A percentile compares a stretch with the other conserved stretches of the same genome.
These are phyloP conservation scores for Rhodotorula taiwanensis DNA, from an alignment of 768 basidiomycete species.

Conservation along the genomic window DNA sequence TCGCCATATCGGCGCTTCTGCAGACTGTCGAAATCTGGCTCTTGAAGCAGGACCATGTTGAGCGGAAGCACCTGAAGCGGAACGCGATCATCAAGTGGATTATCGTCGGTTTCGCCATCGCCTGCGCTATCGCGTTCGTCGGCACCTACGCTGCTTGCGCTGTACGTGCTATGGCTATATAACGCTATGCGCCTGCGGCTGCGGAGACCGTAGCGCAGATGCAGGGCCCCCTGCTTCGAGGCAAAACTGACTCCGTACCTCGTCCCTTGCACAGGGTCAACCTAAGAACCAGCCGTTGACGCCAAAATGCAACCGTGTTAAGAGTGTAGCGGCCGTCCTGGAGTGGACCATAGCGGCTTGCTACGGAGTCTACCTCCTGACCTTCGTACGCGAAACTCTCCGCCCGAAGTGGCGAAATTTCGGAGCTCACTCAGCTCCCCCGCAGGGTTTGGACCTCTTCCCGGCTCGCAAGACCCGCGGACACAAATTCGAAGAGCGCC, in stretches of 20 bases:
- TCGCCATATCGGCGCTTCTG: conserved; percentile 46
- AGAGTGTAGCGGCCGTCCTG: conserved; percentile 43
- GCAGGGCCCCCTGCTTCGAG: too few species aligned
- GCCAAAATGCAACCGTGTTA: conserved; percentile 42
- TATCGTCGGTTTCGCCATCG: conserved; percentile 44
- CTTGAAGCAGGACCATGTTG: conserved; percentile 39
- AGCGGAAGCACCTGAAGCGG: conserved; percentile 42
- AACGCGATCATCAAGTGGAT: conserved; percentile 46
- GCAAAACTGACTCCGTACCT: too few species aligned
- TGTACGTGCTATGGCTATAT: too few species aligned
- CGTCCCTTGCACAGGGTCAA: too few species aligned
- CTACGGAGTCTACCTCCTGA: conserved; percentile 44
- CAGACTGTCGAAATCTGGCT: conserved; percentile 45
- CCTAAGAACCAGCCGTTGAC: conserved; percentile 9
- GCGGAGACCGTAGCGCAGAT: too few species aligned
- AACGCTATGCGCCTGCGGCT: too few species aligned
- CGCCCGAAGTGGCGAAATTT: too few species aligned
- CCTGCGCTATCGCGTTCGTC: conserved; percentile 45
- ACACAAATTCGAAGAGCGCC: conserved; percentile 10
- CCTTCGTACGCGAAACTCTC: too few species aligned
- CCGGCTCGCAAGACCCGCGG: conserved; percentile 40
- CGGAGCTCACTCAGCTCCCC: too few species aligned
- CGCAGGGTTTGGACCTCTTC: conserved; percentile 45
- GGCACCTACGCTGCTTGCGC: conserved; percentile 39
- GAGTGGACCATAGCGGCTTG: conserved; percentile 42